These are phyloP conservation scores for Zopfia rhizophila DNA, from an alignment of 2,329 filamentous ascomycete species.

Conservation along the genomic window DNA sequence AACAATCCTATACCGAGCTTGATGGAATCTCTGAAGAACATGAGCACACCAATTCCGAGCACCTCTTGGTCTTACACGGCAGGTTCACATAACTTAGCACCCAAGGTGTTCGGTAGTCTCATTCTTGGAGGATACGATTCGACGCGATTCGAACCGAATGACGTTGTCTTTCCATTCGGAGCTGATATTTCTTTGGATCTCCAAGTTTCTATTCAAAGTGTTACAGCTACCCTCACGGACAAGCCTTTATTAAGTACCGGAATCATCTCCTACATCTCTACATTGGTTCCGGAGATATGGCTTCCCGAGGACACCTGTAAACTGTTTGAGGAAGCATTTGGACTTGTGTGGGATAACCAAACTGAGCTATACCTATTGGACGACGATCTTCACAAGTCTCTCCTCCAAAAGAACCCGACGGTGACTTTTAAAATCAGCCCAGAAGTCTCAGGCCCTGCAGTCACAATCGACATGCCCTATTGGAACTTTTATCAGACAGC, in stretches of 20 bases:
- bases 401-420: constrained; percentile 43
- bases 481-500: constrained; percentile 49
- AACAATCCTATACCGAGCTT: constrained; percentile 44
- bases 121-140: constrained; percentile 54
- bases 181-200: constrained; percentile 37
- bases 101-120: constrained; percentile 43
- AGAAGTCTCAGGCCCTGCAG: constrained; percentile 32
- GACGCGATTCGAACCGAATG: constrained; percentile 39
- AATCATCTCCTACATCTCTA: constrained; percentile 49
- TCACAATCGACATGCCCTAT: constrained; percentile 50
- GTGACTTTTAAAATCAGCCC: constrained; percentile 46
- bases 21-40: constrained; percentile 39
- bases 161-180: constrained; percentile 39
- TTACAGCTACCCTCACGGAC: constrained; percentile 34
- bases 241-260: constrained; percentile 27
- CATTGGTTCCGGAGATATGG: constrained; percentile 53
- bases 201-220: constrained; percentile 36
- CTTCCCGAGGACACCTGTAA: constrained; percentile 48
- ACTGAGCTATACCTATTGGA: constrained; percentile 52
- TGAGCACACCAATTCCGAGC: constrained; percentile 46
- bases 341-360: constrained; percentile 48
- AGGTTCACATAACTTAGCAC: constrained; percentile 44
- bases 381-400: constrained; percentile 41
- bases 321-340: constrained; percentile 49
- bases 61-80: constrained; percentile 54